Base-by-base conservation (phyloP, 495 filamentous ascomycete genomes). In the Cladorrhinum samala region DNA sequence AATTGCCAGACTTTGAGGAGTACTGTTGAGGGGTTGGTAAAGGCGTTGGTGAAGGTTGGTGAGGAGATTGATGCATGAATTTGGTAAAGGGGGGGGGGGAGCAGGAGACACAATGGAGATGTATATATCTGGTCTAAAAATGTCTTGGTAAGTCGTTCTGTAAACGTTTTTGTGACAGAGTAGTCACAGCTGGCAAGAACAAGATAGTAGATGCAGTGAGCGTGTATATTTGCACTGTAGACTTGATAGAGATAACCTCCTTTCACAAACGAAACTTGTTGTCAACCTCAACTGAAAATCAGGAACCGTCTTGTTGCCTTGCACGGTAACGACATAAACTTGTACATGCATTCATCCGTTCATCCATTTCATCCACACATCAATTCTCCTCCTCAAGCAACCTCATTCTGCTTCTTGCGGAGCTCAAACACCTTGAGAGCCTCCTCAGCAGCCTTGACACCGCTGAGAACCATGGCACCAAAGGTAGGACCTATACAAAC, bases 391-490 rank as follows among this genome's bases (percentile, higher is more conserved):
- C n/a, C n/a, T n/a, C n/a, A n/a, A n/a, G n/a, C n/a, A 33, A 33
- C 27, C 27, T 49, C 30, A 44, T 72, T 73, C 71, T 87, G 77
- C 48, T 69, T 70, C 82, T 87, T 86, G 56, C 89, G 83, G 62
- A 79, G 70, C 20, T 92, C 88, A 60, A 88, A 88, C 42, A 93
- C 82, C 58, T 74, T 78, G 53, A 92, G 63, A 16, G 84, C 84
- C 72, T 89, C 88, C 75, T 95, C 87, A 36, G 89, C 89, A 60
- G 89, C 89, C 75, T 91, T 91, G 53, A 93, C 87, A 62, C 89
- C 89, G 54, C 75, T 82, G 38, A 93, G 75, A 14, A 81, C 87
- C 89, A 94, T 94, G 39, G 89, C 87, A 46, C 86, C 85, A 63
- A 89, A 88, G 16, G 84, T 89, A 36, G 68, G 61, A 19, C 65